phyloP scores from a whole-genome alignment of 164 flowering plant genomes.

The Cinnamomum micranthum region DNA sequence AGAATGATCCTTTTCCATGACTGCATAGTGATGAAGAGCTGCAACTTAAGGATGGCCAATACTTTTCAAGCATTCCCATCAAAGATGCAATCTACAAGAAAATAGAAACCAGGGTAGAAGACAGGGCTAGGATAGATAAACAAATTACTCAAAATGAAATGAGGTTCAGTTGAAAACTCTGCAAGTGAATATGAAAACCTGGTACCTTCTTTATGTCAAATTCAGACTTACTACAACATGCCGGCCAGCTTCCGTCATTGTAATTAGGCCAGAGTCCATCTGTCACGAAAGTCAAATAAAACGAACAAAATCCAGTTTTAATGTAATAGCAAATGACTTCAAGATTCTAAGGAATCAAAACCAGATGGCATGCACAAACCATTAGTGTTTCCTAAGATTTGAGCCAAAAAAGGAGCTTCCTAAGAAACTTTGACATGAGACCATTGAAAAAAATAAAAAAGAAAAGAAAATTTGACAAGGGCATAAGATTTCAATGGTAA shows the following conservation, averaged over 20 bases:
- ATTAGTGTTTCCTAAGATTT: not conserved
- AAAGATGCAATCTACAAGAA: slow-evolving; percentile 54
- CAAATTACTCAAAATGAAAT: not conserved
- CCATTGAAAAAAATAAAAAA: too few relatives aligned
- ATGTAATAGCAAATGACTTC: not conserved
- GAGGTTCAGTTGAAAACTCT: not conserved
- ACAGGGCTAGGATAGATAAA: not conserved
- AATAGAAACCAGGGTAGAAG: not conserved
- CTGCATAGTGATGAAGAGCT: slow-evolving; percentile 49
- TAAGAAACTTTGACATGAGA: too few relatives aligned
- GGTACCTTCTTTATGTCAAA: slow-evolving; percentile 59
- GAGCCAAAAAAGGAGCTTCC: too few relatives aligned
- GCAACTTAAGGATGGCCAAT: slow-evolving; percentile 89
- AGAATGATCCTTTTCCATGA: slow-evolving; percentile 70
- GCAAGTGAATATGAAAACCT: not conserved
- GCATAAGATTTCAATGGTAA: not conserved
- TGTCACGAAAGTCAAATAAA: slow-evolving; percentile 15
- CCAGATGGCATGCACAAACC: not conserved
- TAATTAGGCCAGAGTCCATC: slow-evolving; percentile 88
- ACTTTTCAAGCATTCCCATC: slow-evolving; percentile 47
- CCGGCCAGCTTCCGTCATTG: slow-evolving; percentile 83
- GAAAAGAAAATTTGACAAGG: not conserved
- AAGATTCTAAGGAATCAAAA: slow-evolving; percentile 4
- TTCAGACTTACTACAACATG: slow-evolving; percentile 46
- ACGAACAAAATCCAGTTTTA: slow-evolving; percentile 6